phyloP scores from a whole-genome alignment of 495 filamentous ascomycete species.

The Penicillium cataractarum region DNA sequence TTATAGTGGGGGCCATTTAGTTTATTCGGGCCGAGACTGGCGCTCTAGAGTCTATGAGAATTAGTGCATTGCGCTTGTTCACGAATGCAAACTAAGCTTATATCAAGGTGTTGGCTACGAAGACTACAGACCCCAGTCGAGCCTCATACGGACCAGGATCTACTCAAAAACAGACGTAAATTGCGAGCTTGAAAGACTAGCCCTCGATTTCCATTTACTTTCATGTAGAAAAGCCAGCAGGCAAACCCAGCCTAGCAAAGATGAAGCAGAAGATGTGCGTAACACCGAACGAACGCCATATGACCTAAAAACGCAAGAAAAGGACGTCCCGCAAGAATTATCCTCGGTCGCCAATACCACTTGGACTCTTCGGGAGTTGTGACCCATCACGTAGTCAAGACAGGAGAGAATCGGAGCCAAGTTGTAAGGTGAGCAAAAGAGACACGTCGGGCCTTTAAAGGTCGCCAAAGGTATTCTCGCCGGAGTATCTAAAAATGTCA shows the following conservation, averaged over 20 bases:
- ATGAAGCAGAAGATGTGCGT: slow-evolving; percentile 22
- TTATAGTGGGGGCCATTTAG: background rate
- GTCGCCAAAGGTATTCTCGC: slow-evolving; percentile 97
- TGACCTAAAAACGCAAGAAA: slow-evolving; percentile 21
- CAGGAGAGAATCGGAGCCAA: background rate
- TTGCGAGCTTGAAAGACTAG: background rate
- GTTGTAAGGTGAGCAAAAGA: slow-evolving; percentile 13
- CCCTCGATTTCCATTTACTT: slow-evolving; percentile 15
- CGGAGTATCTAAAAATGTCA: slow-evolving; percentile 77
- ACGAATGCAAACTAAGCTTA: background rate
- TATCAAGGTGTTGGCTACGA: no score
- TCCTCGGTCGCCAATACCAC: slow-evolving; percentile 14
- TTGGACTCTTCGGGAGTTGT: background rate
- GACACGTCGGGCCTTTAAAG: slow-evolving; percentile 30
- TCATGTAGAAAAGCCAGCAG: slow-evolving; percentile 18
- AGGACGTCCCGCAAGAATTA: slow-evolving; percentile 14
- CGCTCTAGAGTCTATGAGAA: background rate
- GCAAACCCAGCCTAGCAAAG: slow-evolving; percentile 25
- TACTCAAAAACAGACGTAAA: background rate
- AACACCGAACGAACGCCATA: slow-evolving; percentile 37
- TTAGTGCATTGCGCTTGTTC: background rate
- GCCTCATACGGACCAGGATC: background rate
- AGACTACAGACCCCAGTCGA: background rate
- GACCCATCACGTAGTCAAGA: slow-evolving; percentile 5
- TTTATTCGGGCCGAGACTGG: background rate